Evolutionary conservation across 306 rosid genomes (phyloP).

Genomic region (Vachellia collinsii): DNA sequence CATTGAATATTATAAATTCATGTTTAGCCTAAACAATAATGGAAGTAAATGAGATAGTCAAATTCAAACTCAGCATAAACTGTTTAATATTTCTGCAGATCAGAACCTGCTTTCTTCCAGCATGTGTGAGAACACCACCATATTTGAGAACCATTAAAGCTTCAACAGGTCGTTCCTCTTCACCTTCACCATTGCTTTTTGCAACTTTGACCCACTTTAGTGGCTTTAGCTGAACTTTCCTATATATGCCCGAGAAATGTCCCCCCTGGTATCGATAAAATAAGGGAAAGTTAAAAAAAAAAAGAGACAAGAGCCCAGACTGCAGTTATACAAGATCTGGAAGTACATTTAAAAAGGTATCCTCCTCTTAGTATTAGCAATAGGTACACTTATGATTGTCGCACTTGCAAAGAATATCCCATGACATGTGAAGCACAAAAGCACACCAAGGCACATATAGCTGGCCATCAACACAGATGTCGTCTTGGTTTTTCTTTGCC

Average conservation of each 20-base stretch:
- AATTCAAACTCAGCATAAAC: constrained; percentile 25
- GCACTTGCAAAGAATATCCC: neutral
- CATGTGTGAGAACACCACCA: constrained; percentile 98
- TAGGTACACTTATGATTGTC: neutral
- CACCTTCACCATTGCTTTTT: constrained; percentile 74
- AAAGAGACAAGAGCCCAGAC: constrained; percentile 2
- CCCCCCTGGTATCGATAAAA: constrained; percentile 73
- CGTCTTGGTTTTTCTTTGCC: neutral
- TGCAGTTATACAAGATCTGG: constrained; percentile 28
- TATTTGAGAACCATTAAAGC: constrained; percentile 98
- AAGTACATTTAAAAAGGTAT: constrained; percentile 14
- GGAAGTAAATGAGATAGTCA: constrained; percentile 2
- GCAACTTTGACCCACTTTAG: constrained; percentile 83
- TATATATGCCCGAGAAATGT: constrained; percentile 94
- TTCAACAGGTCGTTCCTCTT: constrained; percentile 92
- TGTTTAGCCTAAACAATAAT: constrained; percentile 27
- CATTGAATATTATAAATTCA: constrained; percentile 25
- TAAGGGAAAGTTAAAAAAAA: neutral
- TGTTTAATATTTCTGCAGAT: constrained; percentile 12
- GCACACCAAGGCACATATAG: constrained; percentile 14
- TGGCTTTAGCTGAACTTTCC: constrained; percentile 98
- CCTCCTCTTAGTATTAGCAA: constrained; percentile 8
- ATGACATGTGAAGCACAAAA: constrained; percentile 29
- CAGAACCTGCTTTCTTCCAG: constrained; percentile 96
- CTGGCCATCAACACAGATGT: constrained; percentile 21